These are phyloP conservation scores for Fusarium sp. DNA, from an alignment of 2,329 filamentous ascomycete species.

Conservation along the genomic window DNA sequence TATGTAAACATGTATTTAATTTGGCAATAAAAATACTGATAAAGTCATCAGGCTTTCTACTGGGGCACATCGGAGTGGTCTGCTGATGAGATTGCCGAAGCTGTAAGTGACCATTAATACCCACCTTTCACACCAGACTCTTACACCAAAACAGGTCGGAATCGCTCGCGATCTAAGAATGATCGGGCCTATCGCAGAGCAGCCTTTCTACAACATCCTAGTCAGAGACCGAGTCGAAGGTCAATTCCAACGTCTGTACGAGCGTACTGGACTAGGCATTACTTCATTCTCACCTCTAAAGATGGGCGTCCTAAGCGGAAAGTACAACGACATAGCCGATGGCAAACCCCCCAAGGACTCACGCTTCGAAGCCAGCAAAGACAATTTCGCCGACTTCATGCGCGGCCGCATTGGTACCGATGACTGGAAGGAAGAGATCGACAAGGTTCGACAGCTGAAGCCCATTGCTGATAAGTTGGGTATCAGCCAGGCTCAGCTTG, in stretches of 20 bases:
- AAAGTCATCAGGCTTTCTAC: conserved; percentile 63
- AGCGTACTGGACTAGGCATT: conserved; percentile 67
- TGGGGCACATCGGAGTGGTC: conserved; percentile 74
- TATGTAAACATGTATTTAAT: neutral
- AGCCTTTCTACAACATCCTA: conserved; percentile 75
- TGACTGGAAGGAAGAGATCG: conserved; percentile 64
- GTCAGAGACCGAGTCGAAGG: conserved; percentile 70
- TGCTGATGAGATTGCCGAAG: conserved; percentile 74
- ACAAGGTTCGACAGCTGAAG: conserved; percentile 56
- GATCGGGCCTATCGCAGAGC: conserved; percentile 73
- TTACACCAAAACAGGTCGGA: conserved; percentile 53
- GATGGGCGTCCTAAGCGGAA: conserved; percentile 70
- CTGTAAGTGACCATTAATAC: conserved; percentile 46
- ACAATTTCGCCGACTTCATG: conserved; percentile 68
- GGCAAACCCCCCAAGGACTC: conserved; percentile 64
- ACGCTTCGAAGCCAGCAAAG: conserved; percentile 67
- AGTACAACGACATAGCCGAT: conserved; percentile 69
- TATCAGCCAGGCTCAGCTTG: conserved; percentile 61
- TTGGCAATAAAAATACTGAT: neutral
- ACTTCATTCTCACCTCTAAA: conserved; percentile 71
- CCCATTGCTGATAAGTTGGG: conserved; percentile 68
- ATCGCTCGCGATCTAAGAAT: conserved; percentile 69
- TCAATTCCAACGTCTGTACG: conserved; percentile 71
- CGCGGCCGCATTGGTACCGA: conserved; percentile 55
- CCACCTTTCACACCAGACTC: rapidly evolving